phyloP scores from a whole-genome alignment of 1,284 basidiomycete genomes.

The Pseudozyma pruni region DNA sequence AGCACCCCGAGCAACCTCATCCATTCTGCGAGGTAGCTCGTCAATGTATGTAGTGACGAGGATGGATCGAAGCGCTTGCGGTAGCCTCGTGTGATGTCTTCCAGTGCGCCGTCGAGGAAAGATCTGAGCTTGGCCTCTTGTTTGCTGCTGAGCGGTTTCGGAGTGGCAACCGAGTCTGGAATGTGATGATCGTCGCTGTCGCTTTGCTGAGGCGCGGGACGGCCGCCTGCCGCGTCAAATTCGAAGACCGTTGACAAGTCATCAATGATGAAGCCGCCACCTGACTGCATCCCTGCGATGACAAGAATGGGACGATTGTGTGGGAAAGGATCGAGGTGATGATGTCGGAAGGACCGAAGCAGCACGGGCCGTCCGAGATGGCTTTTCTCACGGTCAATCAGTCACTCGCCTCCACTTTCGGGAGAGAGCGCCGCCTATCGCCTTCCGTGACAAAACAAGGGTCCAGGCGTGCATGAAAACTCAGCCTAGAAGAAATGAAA shows the following conservation, averaged over 20 bases:
- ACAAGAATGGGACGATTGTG: no score
- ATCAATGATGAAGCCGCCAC: conserved; percentile 44
- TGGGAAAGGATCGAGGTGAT: neutral
- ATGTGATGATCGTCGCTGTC: neutral
- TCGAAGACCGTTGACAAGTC: conserved; percentile 36
- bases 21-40: conserved; percentile 46
- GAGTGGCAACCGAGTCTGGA: conserved; percentile 28
- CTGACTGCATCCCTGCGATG: conserved; percentile 26
- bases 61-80: conserved; percentile 53
- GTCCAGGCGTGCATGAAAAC: conserved; percentile 8
- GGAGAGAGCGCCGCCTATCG: conserved; percentile 9
- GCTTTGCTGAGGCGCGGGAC: neutral
- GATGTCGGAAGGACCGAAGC: conserved; percentile 9
- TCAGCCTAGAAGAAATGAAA: neutral
- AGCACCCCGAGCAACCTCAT: conserved; percentile 43
- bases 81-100: conserved; percentile 47
- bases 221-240: conserved; percentile 10
- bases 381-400: neutral
- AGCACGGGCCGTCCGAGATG: conserved; percentile 10
- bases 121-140: conserved; percentile 54
- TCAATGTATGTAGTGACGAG: conserved; percentile 36
- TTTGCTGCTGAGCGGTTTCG: conserved; percentile 38
- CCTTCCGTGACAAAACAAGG: conserved; percentile 4
- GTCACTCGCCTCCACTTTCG: conserved; percentile 3
- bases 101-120: conserved; percentile 51